Percentiles rank a stretch among this genome's conserved stretches.
Conservation (phyloP, 2,329 filamentous ascomycete species). For the Monosporascus sp. region DNA sequence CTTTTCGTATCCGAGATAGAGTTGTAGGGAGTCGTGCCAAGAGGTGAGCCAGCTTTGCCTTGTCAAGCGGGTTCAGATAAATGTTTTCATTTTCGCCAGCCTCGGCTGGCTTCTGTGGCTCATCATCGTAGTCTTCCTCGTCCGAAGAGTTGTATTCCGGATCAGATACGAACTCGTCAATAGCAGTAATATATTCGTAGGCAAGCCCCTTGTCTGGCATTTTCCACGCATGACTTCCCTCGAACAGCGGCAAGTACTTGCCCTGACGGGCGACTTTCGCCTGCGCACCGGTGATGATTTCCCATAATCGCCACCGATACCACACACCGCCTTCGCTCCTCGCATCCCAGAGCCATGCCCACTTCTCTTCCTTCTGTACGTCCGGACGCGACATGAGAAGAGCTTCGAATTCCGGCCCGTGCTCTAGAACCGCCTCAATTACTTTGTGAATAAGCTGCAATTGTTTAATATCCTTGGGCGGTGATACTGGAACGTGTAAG, state of each 20-base stretch:
- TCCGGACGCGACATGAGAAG: conserved; percentile 81
- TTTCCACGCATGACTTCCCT: conserved; percentile 72
- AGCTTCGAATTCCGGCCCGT: conserved; percentile 86
- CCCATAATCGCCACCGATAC: conserved; percentile 90
- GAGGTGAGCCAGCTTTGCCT: conserved; percentile 77
- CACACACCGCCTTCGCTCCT: conserved; percentile 75
- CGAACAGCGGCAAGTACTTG: conserved; percentile 63
- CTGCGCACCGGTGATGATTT: conserved; percentile 65
- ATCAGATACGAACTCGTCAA: conserved; percentile 78
- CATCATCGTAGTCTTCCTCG: conserved; percentile 67
- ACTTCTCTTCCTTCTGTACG: conserved; percentile 81
- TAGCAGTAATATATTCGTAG: conserved; percentile 71
- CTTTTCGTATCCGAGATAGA: conserved; percentile 69
- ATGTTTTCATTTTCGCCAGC: conserved; percentile 42
- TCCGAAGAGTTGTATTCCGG: conserved; percentile 83
- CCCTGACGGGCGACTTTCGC: conserved; percentile 35
- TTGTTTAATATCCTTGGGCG: conserved; percentile 72
- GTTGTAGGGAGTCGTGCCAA: conserved; percentile 76
- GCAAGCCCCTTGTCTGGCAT: conserved; percentile 66
- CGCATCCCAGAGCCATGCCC: conserved; percentile 91
- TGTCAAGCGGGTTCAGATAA: conserved; percentile 76
- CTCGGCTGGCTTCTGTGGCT: conserved; percentile 39
- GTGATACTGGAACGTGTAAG: conserved; percentile 65
- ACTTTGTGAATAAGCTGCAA: conserved; percentile 84
- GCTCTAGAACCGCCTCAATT: conserved; percentile 70